These are phyloP conservation scores for Cercophora newfieldiana DNA, from an alignment of 495 filamentous ascomycete genomes.

Conservation along the genomic window DNA sequence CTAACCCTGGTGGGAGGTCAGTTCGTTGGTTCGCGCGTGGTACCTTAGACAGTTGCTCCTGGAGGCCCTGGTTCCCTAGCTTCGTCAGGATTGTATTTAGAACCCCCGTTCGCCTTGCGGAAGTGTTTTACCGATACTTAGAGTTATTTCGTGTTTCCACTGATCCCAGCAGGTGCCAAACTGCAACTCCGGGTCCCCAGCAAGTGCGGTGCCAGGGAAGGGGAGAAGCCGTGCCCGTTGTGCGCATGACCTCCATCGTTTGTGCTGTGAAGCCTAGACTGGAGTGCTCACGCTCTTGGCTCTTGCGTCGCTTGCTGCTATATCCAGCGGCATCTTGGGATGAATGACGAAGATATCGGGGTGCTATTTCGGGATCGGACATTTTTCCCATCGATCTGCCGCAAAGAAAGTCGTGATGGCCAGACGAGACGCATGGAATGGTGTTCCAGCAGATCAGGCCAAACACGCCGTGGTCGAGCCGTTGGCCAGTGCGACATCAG, in stretches of 20 bases:
- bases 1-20: background rate
- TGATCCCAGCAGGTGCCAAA: background rate
- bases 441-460: slow-evolving; percentile 8
- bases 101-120: background rate
- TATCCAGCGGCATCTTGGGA: background rate
- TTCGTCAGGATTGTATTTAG: background rate
- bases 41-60: background rate
- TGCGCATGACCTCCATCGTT: background rate
- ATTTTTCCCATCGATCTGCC: slow-evolving; percentile 10
- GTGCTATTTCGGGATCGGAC: slow-evolving; percentile 5
- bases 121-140: background rate
- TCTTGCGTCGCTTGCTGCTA: background rate
- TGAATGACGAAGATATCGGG: background rate
- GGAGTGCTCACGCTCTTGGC: background rate
- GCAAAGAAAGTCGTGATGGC: background rate
- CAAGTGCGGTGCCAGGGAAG: background rate
- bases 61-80: background rate
- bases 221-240: background rate
- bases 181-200: background rate
- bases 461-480: slow-evolving; percentile 10
- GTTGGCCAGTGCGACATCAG: background rate
- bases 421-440: slow-evolving; percentile 18
- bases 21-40: background rate
- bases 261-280: background rate
- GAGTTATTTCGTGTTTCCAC: background rate